Conservation (phyloP, 768 basidiomycete species). For the Trametes maxima region DNA sequence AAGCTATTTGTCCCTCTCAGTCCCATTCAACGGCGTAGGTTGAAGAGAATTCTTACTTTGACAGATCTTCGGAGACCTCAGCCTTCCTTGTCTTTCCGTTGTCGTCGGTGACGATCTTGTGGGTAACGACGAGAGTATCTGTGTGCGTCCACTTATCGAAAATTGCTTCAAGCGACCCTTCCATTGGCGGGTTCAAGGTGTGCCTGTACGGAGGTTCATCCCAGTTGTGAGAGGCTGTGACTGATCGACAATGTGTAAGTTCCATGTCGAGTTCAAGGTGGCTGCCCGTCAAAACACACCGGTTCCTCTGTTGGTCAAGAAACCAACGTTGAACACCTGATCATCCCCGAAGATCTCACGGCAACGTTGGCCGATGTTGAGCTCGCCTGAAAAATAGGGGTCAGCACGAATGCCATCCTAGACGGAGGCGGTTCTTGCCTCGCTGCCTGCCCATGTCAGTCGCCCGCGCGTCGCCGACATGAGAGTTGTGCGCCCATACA, state of each 20-base stretch:
- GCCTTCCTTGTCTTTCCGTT: conserved; percentile 25
- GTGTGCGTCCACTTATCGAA: conserved; percentile 26
- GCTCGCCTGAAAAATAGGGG: conserved; percentile 23
- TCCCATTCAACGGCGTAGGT: not conserved
- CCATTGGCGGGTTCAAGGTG: conserved; percentile 28
- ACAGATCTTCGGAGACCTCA: conserved; percentile 23
- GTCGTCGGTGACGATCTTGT: conserved; percentile 18
- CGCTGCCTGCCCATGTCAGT: conserved; percentile 33
- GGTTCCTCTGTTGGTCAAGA: conserved; percentile 32
- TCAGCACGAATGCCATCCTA: not conserved
- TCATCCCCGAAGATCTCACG: conserved; percentile 32
- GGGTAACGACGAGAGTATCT: conserved; percentile 26
- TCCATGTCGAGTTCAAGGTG: not conserved
- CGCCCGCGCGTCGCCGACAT: conserved; percentile 34
- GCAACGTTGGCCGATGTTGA: conserved; percentile 34
- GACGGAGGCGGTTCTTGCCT: conserved; percentile 7
- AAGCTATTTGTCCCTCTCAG: conserved; percentile 18
- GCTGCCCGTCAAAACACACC: conserved; percentile 7
- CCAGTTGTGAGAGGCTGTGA: conserved; percentile 33
- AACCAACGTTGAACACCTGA: conserved; percentile 33
- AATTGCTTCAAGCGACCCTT: conserved; percentile 28
- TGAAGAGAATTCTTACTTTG: conserved; percentile 20
- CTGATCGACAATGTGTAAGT: conserved; percentile 1
- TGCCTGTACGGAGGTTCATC: conserved; percentile 31
- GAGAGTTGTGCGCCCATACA: conserved; percentile 38